Evolutionary conservation across 1,139 yeast species (phyloP), one percentile per base, ranked within the genome.

Genomic region (Entelexis paramagnoliae): DNA sequence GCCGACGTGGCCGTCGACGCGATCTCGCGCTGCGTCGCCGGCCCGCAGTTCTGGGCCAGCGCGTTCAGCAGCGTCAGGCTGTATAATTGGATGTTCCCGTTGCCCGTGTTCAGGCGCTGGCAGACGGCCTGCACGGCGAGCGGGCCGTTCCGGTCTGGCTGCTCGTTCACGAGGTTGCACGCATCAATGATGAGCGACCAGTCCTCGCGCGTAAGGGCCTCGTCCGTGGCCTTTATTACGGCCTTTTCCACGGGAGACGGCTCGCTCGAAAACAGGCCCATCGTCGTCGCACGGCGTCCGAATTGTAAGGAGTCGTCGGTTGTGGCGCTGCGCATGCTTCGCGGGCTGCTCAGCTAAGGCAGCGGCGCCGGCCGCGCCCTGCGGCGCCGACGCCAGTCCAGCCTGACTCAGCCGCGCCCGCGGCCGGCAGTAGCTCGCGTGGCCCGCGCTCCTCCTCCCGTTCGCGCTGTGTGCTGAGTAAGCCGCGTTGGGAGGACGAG

Each of bases 41-140:
- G 81, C 1, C 97, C 97, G 68, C 97, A 89, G 65, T 91, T 91
- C 66, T 89, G 96, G 0, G 95, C 95, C 35, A 87, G 67, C 0
- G 96, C 82, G 19, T 79, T 76, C 19, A 86, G 69, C 51, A 91
- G 69, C 0, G 95, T 76, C 50, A 91, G 68, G 0, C 93, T 68
- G 60, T 94, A 75, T 51, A 89, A 70, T 29, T 86, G 79, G 1
- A 84, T 83, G 66, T 89, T 91, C 30, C 95, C 96, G 65, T 86
- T 91, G 45, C 76, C 72, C 28, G 75, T 72, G 35, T 72, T 71
- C 45, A 89, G 68, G 49, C 88, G 73, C 20, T 71, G 66, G 47
- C 75, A 72, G 20, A 88, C 68, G 2, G 73, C 64, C 26, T 66
- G 62, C 17, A 82, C 72, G 1, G 86, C 81, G 39, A 72, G 71